Percentiles rank a stretch among this genome's conserved stretches.
Conservation (phyloP, 2,329 filamentous ascomycete genomes). For the Phaeosphaeriaceae sp. region DNA sequence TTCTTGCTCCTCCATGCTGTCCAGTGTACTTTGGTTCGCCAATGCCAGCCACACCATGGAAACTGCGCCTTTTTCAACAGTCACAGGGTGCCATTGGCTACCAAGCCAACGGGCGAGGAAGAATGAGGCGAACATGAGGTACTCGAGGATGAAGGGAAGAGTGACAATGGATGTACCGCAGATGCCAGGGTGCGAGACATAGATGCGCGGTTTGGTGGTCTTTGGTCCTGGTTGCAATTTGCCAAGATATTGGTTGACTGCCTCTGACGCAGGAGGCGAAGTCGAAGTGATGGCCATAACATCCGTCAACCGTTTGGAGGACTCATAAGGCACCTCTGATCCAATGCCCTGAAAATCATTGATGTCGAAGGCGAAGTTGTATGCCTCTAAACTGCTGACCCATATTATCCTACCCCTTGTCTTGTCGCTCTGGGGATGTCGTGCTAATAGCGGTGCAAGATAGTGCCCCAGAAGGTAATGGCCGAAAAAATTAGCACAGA, state of each 20-base stretch:
- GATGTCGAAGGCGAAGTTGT: conserved; percentile 61
- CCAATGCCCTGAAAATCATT: conserved; percentile 78
- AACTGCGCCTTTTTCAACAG: conserved; percentile 77
- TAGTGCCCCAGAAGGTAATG: conserved; percentile 89
- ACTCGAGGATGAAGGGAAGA: conserved; percentile 71
- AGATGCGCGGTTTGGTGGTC: conserved; percentile 64
- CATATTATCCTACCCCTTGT: conserved; percentile 76
- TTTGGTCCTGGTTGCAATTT: conserved; percentile 14
- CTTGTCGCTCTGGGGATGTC: conserved; percentile 48
- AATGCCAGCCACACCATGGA: conserved; percentile 81
- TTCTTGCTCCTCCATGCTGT: conserved; percentile 58
- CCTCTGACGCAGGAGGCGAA: conserved; percentile 67
- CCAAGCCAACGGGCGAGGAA: conserved; percentile 77
- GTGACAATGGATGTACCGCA: conserved; percentile 83
- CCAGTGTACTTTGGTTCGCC: conserved; percentile 66
- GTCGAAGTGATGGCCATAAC: conserved; percentile 75
- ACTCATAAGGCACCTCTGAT: conserved; percentile 75
- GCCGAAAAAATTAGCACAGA: conserved; percentile 91
- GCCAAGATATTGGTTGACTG: conserved; percentile 35
- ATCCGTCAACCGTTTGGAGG: conserved; percentile 86
- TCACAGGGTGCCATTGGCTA: conserved; percentile 84
- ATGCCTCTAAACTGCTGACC: conserved; percentile 82
- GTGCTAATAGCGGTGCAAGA: conserved; percentile 73
- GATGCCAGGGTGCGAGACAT: conserved; percentile 85
- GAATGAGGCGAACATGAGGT: conserved; percentile 71